Evolutionary conservation across 1,139 yeast genomes (phyloP), one percentile per base, ranked within the genome.

Genomic region (Nadsonia commutata): DNA sequence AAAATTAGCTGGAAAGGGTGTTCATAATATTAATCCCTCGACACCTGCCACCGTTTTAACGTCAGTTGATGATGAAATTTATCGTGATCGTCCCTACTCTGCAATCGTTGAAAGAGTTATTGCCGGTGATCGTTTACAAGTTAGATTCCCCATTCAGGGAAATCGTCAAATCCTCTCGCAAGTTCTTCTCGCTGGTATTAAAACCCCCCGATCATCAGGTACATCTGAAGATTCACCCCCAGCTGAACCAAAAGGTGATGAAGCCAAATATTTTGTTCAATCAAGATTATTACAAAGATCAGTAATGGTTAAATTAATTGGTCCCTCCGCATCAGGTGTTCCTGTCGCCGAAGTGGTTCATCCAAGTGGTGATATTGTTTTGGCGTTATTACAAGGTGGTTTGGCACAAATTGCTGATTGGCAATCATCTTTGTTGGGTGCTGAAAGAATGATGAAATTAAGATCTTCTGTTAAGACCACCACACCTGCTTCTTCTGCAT

Each of bases 301-400:
- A 42, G 78, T 83, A 37, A 70, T 72, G 46, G 74, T 76, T 23
- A 63, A 68, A 9, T 64, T 81, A 46, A 53, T 81, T 33, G 88
- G 86, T 33, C 46, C 48, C 18, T 49, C 57, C 13, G 74, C 72
- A 51, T 73, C 72, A 40, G 88, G 84, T 8, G 64, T 79, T 6
- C 80, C 88, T 11, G 54, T 63, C 41, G 72, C 79, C 46, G 81
- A 70, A 6, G 58, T 70, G 40, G 54, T 76, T 37, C 78, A 77
- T 52, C 88, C 85, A 44, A 80, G 83, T 11, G 86, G 94, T 6
- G 81, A 82, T 55, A 78, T 84, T 53, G 76, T 81, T 48, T 80
- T 78, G 52, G 73, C 75, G 51, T 63, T 84, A 49, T 67, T 84
- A 49, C 75, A 72, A 48, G 69, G 67, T 47, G 95, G 95, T 8